Evolutionary conservation across 164 flowering plant species (phyloP), one percentile per base, ranked within the genome.

Genomic region (Berberis vulgaris): DNA sequence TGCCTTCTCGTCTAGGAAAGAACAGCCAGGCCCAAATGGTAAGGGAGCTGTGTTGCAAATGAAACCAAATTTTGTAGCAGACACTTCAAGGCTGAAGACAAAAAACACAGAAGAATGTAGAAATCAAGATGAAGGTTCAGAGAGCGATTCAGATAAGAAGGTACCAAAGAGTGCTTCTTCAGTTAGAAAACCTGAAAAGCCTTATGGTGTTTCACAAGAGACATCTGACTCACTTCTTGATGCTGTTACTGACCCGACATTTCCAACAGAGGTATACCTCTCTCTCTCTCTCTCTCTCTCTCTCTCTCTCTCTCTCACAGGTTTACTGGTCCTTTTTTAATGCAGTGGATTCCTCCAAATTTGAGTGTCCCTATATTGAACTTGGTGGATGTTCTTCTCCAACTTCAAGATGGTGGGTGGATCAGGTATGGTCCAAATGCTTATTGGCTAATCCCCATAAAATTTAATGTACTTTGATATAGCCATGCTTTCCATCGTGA

Each of bases 331-430:
- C 26, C 26, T 26, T 26, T 26, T 26, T 26, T 26, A 26, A 41
- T 80, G 79, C 91, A 95, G 99, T 95, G 98, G 97, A 82, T 88
- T 54, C 97, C 99, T 45, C 97, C 97, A 62, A 91, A 83, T 77
- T 68, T 95, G 72, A 87, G 87, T 71, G 73, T 72, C 6, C 99
- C 98, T 6, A 75, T 95, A 69, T 78, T 95, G 64, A 89, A 95
- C 81, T 71, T 95, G 80, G 96, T 95, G 66, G 98, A 95, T 80
- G 94, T 86, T 62, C 69, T 95, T 71, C 83, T 95, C 79, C 99
- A 91, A 79, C 89, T 95, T 60, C 91, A 89, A 57, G 99, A 95
- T 78, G 96, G 97, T 72, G 98, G 98, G 62, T 95, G 99, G 99
- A 86, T 95, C 80, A 91, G 99, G 99, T 95, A 81, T 62, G 26